phyloP scores from a whole-genome alignment of 371 early-diverging fungal genomes.

The Smittium mucronatum region DNA sequence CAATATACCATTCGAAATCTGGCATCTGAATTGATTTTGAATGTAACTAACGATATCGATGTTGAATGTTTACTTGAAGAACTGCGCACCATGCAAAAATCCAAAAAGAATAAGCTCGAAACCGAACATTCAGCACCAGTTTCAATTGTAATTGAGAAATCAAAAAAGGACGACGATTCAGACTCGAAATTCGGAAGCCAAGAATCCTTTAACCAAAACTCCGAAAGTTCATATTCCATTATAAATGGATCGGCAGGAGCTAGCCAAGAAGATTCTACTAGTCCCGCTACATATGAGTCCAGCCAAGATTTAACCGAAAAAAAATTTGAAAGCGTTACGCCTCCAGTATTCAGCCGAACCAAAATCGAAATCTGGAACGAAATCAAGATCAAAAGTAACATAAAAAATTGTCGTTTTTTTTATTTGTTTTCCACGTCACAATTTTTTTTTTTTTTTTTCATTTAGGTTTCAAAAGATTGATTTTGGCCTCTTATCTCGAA shows the following conservation, averaged over 20 bases:
- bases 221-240: neutral
- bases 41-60: slow-evolving; percentile 57
- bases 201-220: neutral
- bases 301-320: neutral
- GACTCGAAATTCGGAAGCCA: neutral
- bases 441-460: neutral
- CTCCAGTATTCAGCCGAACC: slow-evolving; percentile 15
- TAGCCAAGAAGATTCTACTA: slow-evolving; percentile 1
- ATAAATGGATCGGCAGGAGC: neutral
- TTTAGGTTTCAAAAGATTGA: slow-evolving; percentile 49
- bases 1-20: slow-evolving; percentile 63
- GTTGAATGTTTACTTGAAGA: slow-evolving; percentile 47
- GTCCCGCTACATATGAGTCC: no score
- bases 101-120: slow-evolving; percentile 8
- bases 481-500: slow-evolving; percentile 68
- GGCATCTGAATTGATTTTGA: slow-evolving; percentile 63
- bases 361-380: slow-evolving; percentile 78
- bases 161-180: neutral
- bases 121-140: neutral
- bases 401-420: neutral
- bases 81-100: slow-evolving; percentile 24
- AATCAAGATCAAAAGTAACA: slow-evolving; percentile 57
- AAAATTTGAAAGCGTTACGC: neutral
- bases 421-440: neutral
- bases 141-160: neutral